Percentiles rank a stretch among this genome's conserved stretches.
phyloP scores from a whole-genome alignment of 352 stramenopile species.

The Pilasporangium apinafurcum region DNA sequence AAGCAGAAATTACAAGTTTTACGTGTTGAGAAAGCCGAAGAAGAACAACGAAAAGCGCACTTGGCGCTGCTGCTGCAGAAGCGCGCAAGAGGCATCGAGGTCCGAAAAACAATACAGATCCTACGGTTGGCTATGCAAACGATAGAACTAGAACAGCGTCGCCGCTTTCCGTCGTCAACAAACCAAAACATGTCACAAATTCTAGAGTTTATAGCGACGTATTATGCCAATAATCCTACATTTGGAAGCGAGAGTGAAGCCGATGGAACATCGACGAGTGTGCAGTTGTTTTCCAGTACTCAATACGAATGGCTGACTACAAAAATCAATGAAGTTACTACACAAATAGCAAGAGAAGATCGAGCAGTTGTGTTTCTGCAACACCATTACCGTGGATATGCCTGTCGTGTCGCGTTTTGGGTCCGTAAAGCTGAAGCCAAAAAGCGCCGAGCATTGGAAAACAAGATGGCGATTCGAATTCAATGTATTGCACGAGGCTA shows the following conservation, averaged over 20 bases:
- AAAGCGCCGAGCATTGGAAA: conserved; percentile 22
- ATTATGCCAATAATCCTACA: conserved; percentile 17
- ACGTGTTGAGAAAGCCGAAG: conserved; percentile 12
- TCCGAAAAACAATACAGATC: conserved; percentile 19
- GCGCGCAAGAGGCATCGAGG: conserved; percentile 36
- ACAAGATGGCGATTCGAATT: conserved; percentile 20
- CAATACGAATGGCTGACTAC: conserved; percentile 34
- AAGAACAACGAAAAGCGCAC: conserved; percentile 20
- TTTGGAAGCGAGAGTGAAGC: neutral
- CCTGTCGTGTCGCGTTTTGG: conserved; percentile 26
- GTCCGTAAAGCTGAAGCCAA: conserved; percentile 27
- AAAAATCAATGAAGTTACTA: conserved; percentile 17
- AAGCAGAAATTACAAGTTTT: no score
- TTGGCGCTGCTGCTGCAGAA: conserved; percentile 57
- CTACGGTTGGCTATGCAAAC: conserved; percentile 30
- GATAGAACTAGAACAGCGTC: conserved; percentile 37
- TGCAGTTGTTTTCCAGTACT: no score
- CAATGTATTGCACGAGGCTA: conserved; percentile 28
- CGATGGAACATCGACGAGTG: conserved; percentile 17
- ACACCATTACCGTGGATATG: conserved; percentile 45
- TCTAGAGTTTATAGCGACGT: conserved; percentile 35
- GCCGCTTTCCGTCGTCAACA: conserved; percentile 26
- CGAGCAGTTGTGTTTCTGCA: conserved; percentile 39
- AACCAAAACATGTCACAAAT: conserved; percentile 28
- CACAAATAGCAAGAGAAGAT: conserved; percentile 35